phyloP scores from a whole-genome alignment of 2,329 filamentous ascomycete species.

The Fusarium phyllophilum region DNA sequence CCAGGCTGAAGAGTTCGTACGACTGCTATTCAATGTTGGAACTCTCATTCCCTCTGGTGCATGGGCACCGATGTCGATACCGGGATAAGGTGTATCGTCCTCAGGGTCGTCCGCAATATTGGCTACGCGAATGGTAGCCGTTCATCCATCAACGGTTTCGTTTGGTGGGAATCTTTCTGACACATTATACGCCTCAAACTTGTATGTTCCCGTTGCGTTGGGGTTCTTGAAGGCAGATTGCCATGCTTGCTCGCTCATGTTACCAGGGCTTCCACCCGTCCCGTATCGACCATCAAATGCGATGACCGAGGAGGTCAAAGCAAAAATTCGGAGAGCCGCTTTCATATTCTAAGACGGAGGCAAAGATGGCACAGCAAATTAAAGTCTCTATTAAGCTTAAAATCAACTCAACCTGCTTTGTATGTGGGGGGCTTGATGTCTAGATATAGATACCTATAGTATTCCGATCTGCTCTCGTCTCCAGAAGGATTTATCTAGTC shows the following conservation, averaged over 20 bases:
- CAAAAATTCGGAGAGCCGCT: background rate
- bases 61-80: constrained; percentile 12
- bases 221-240: constrained; percentile 10
- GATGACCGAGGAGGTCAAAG: background rate
- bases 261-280: background rate
- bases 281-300: background rate
- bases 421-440: background rate
- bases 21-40: background rate
- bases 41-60: constrained; percentile 15
- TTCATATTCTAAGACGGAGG: background rate
- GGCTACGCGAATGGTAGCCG: constrained; percentile 18
- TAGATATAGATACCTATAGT: background rate
- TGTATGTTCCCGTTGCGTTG: constrained; percentile 15
- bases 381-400: background rate
- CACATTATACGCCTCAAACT: constrained; percentile 14
- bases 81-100: constrained; percentile 1
- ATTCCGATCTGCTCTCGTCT: background rate
- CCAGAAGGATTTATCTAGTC: background rate
- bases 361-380: background rate
- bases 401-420: background rate
- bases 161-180: constrained; percentile 13
- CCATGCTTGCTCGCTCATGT: constrained; percentile 17
- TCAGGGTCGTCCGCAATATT: constrained; percentile 18
- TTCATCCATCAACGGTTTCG: constrained; percentile 4
- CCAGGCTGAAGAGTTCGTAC: constrained; percentile 9